Percentiles rank a stretch among this genome's conserved stretches.
Conservation (phyloP, 176 grass and related monocot genomes). For the sorghum (Sorghum bicolor) region DNA sequence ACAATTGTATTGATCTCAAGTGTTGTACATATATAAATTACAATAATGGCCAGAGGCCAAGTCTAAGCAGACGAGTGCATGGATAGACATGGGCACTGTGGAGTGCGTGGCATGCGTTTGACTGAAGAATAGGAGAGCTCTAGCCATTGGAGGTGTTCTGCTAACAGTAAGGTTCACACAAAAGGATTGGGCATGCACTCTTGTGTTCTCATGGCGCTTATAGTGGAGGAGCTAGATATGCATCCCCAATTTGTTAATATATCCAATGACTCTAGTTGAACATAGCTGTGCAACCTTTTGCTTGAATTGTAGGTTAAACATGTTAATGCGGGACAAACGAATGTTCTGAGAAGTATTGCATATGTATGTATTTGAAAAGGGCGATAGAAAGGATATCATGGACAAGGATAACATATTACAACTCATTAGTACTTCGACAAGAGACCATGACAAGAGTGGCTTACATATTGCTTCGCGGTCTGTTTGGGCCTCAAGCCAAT, state of each 20-base stretch:
- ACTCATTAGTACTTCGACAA: background rate
- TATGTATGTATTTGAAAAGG: background rate
- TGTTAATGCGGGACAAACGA: background rate
- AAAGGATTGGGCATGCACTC: no score
- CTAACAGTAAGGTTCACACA: no score
- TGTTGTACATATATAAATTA: no score
- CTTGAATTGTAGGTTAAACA: background rate
- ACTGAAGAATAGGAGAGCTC: no score
- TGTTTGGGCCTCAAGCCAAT: conserved; percentile 89
- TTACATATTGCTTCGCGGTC: conserved; percentile 90
- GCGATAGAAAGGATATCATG: background rate
- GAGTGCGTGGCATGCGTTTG: no score
- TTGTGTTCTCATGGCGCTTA: background rate
- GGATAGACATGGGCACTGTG: no score
- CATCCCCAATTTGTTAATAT: no score
- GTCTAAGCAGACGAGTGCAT: no score
- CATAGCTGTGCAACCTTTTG: background rate
- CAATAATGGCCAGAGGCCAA: no score
- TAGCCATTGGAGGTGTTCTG: no score
- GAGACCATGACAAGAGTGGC: background rate
- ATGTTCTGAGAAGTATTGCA: background rate
- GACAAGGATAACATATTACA: background rate
- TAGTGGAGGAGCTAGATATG: no score
- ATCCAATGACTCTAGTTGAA: background rate
- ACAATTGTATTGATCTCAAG: no score